phyloP scores from a whole-genome alignment of 306 rosid species.

The Adenanthera pavonina region DNA sequence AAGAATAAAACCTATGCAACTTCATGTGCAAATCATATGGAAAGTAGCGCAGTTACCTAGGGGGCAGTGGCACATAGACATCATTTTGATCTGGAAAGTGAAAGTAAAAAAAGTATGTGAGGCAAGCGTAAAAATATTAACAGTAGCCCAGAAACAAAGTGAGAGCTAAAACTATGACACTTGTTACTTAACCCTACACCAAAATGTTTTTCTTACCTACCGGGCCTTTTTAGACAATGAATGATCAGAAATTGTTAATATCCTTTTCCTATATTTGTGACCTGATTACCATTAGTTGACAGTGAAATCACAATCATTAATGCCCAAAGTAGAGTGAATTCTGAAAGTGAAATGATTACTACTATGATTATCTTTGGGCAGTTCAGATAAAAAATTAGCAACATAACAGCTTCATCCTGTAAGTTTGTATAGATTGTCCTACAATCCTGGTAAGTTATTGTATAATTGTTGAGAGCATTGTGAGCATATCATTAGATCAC shows the following conservation, averaged over 20 bases:
- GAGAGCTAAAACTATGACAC: slow-evolving; percentile 2
- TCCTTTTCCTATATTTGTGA: background rate
- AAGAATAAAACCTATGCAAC: slow-evolving; percentile 4
- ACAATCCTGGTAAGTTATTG: background rate
- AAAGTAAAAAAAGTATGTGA: slow-evolving; percentile 10
- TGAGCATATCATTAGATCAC: background rate
- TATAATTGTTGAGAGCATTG: background rate
- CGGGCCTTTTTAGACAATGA: slow-evolving; percentile 9
- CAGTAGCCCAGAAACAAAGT: slow-evolving; percentile 2
- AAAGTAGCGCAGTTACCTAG: slow-evolving; percentile 52
- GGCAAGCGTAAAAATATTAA: background rate
- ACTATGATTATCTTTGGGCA: background rate
- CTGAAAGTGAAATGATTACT: too few species aligned
- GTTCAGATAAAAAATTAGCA: background rate
- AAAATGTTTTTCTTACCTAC: slow-evolving; percentile 13
- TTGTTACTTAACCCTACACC: slow-evolving; percentile 7
- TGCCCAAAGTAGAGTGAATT: slow-evolving; percentile 2
- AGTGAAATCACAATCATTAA: slow-evolving; percentile 7
- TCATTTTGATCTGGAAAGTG: slow-evolving; percentile 59
- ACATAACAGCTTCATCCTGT: background rate
- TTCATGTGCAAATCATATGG: background rate
- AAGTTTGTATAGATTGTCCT: background rate
- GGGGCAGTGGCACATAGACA: slow-evolving; percentile 41
- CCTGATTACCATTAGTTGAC: slow-evolving; percentile 8
- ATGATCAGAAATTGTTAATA: background rate